These are phyloP conservation scores for Polytrichum formosum DNA, from an alignment of 225 moss, liverwort and hornwort genomes.

Conservation along the genomic window DNA sequence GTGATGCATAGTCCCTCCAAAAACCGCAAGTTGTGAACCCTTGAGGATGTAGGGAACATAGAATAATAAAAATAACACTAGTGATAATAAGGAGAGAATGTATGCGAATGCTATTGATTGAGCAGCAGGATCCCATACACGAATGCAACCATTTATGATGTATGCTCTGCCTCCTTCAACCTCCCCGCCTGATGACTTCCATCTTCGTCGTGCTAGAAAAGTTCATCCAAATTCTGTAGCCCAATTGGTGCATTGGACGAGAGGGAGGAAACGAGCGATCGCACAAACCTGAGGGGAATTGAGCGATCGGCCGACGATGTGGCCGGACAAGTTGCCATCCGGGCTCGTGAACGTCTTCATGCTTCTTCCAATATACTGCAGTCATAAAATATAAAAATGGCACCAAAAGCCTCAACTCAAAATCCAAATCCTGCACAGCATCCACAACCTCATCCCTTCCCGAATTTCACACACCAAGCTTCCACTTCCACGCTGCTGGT, in stretches of 20 bases:
- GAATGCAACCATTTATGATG: too few species aligned
- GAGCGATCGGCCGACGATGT: conserved; percentile 72
- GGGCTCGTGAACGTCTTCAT: conserved; percentile 81
- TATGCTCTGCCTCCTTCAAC: not conserved
- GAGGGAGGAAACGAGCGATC: conserved; percentile 9
- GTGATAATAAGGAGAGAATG: not conserved
- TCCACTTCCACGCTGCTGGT: not conserved
- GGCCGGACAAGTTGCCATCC: conserved; percentile 79
- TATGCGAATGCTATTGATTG: conserved; percentile 4
- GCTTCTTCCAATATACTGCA: conserved; percentile 18
- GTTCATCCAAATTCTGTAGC: not conserved
- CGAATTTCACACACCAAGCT: not conserved
- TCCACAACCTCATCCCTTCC: not conserved
- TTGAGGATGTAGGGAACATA: not conserved
- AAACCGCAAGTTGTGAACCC: too few species aligned
- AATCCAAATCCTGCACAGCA: not conserved
- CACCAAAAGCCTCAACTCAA: not conserved
- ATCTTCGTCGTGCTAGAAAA: conserved; percentile 2
- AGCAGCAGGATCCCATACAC: conserved; percentile 6
- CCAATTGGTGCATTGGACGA: conserved; percentile 12
- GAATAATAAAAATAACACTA: not conserved
- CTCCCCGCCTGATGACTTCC: not conserved
- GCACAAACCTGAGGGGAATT: conserved; percentile 56
- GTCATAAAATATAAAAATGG: conserved; percentile 7
- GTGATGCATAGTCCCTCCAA: too few species aligned